Conservation (phyloP, 2,329 filamentous ascomycete species). For the Diaporthe batatas region DNA sequence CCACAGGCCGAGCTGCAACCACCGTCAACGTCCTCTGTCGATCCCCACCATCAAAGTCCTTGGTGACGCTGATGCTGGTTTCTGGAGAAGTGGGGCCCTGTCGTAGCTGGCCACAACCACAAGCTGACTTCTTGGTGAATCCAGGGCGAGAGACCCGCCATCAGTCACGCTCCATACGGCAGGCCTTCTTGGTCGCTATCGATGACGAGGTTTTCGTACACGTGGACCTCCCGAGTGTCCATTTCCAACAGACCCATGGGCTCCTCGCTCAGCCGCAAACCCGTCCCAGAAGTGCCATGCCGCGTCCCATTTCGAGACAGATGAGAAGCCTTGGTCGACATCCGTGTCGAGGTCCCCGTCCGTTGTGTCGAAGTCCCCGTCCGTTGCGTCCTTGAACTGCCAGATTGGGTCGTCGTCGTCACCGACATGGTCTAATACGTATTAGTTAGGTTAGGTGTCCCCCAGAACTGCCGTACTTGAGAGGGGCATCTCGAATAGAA, state of each 20-base stretch:
- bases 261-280: not conserved
- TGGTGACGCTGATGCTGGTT: too few species aligned
- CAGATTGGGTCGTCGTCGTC: constrained; percentile 5
- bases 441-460: too few species aligned
- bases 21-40: too few species aligned
- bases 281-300: not conserved
- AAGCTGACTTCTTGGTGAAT: too few species aligned
- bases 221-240: constrained; percentile 14
- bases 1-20: not conserved
- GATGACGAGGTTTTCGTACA: constrained; percentile 12
- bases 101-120: not conserved
- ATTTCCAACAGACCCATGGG: not conserved
- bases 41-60: too few species aligned
- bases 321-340: not conserved
- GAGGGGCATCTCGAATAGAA: too few species aligned
- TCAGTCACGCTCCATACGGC: constrained; percentile 24
- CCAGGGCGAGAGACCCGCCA: not conserved
- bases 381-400: not conserved
- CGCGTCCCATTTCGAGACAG: not conserved
- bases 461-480: too few species aligned
- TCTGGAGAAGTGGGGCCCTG: too few species aligned
- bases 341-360: not conserved
- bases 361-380: constrained; percentile 5
- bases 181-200: constrained; percentile 11
- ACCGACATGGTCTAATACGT: constrained; percentile 18